Conservation (phyloP, 441 rosid species). For the Omphalea diandra region DNA sequence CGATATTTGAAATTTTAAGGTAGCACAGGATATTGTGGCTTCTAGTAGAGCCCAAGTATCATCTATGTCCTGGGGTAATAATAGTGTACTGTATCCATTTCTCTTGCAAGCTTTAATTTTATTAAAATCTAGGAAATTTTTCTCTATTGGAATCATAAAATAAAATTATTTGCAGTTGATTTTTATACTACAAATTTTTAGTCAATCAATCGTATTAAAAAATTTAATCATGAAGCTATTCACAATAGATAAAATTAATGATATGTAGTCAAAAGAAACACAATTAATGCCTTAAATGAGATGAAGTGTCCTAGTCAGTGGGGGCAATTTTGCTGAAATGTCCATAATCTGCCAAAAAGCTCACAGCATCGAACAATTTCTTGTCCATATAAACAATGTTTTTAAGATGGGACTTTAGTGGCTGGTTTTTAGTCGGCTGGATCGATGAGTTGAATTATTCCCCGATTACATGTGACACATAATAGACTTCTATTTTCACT, state of each 20-base stretch:
- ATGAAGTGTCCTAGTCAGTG: neutral
- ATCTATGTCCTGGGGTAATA: neutral
- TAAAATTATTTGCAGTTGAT: too few relatives aligned
- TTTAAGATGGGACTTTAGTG: too few relatives aligned
- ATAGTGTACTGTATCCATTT: neutral
- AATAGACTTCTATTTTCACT: too few relatives aligned
- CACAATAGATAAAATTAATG: neutral
- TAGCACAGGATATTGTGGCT: neutral
- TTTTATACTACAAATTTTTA: too few relatives aligned
- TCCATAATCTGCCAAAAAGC: conserved; percentile 1
- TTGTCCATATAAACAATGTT: neutral
- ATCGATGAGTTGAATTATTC: too few relatives aligned
- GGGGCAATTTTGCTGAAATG: neutral
- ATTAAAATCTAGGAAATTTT: too few relatives aligned
- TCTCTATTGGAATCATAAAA: too few relatives aligned
- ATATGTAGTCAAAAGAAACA: neutral
- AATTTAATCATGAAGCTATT: neutral
- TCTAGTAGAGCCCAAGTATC: neutral
- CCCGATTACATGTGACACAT: too few relatives aligned
- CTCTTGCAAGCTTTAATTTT: too few relatives aligned
- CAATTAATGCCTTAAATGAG: neutral
- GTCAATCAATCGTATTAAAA: too few relatives aligned
- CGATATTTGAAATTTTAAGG: neutral
- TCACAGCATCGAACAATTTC: neutral
- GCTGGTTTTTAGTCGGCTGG: too few relatives aligned